Conservation (phyloP, 305 asterid species). For the Fraxinus xanthoxyloides region DNA sequence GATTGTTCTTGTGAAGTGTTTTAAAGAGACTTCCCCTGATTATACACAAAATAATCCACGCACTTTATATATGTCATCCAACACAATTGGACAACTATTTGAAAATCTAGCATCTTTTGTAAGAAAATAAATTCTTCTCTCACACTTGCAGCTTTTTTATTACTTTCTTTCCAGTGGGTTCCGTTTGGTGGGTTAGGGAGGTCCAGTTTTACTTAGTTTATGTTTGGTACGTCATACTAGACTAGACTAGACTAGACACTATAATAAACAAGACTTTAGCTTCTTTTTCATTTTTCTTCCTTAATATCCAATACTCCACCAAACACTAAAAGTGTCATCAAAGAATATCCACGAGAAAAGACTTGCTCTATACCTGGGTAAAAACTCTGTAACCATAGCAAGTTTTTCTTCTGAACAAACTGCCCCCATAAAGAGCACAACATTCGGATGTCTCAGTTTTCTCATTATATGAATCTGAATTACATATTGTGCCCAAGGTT, state of each 20-base stretch:
- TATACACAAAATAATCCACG: constrained; percentile 12
- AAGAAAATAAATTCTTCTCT: neutral
- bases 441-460: constrained; percentile 75
- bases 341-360: neutral
- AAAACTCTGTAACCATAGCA: constrained; percentile 64
- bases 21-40: constrained; percentile 73
- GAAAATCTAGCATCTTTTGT: neutral
- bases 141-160: neutral
- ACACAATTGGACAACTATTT: neutral
- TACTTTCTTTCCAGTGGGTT: neutral
- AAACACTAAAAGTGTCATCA: neutral
- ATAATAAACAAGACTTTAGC: neutral
- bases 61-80: neutral
- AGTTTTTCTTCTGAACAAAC: constrained; percentile 56
- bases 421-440: constrained; percentile 74
- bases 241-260: too few species aligned
- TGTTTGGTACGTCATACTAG: neutral
- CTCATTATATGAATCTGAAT: constrained; percentile 67
- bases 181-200: neutral
- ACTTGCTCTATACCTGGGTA: constrained; percentile 47
- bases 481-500: neutral
- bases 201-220: neutral
- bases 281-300: neutral
- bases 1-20: constrained; percentile 58
- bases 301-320: neutral